A percentile compares a stretch with the other conserved stretches of the same genome.
Conservation (phyloP, 192 early-diverging fungal genomes). For the Backusella circina region DNA sequence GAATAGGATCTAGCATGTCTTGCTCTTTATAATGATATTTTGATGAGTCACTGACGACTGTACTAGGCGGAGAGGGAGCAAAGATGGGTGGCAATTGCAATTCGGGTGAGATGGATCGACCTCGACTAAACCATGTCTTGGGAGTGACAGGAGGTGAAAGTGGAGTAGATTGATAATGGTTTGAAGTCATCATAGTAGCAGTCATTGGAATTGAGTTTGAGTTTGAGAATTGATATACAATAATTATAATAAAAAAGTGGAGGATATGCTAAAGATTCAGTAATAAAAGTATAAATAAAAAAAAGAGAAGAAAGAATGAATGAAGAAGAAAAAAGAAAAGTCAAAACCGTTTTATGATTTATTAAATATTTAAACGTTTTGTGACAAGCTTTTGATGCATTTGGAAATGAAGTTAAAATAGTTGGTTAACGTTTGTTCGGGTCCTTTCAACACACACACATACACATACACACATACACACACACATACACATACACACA, state of each 20-base stretch:
- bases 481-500: no score
- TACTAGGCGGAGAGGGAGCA: neutral
- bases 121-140: neutral
- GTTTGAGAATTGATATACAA: neutral
- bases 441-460: neutral
- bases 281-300: neutral
- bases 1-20: conserved; percentile 5
- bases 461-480: no score
- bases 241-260: neutral
- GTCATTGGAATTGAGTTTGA: neutral
- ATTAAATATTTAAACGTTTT: neutral
- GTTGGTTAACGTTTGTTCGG: neutral
- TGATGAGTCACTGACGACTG: neutral
- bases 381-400: conserved; percentile 1
- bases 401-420: conserved; percentile 1
- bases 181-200: neutral
- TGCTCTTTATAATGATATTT: neutral
- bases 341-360: neutral
- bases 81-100: conserved; percentile 6
- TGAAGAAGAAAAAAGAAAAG: neutral
- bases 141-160: conserved; percentile 13
- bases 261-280: neutral
- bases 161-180: neutral
- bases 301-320: neutral
- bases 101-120: neutral